Base-by-base conservation (phyloP, 495 filamentous ascomycete genomes). In the Lophiostoma macrostomum region DNA sequence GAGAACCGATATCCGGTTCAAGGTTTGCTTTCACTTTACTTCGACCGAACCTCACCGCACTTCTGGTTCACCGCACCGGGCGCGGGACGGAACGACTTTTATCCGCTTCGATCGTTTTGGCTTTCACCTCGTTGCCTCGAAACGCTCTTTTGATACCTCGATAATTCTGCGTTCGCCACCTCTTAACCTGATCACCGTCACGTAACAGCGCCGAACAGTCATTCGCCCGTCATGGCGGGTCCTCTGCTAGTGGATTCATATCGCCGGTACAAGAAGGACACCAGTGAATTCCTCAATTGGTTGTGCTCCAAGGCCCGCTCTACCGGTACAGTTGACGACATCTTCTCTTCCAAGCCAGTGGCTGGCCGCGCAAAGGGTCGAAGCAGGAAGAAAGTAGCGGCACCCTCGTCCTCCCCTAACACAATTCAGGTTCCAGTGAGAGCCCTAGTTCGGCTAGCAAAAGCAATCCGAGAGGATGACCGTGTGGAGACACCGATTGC, bases 191-290 rank as follows among this genome's bases (percentile, higher is more conserved):
- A n/a, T n/a, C n/a, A n/a, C n/a, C n/a, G n/a, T n/a, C n/a, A 38
- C 5, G 35, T 8, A n/a, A 38, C 14, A 16, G n/a, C 8, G n/a
- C n/a, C 29, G n/a, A 32, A n/a, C 29, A 32, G 8, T 8, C 29
- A 7, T n/a, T 16, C 35, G 35, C 20, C 5, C 37, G 19, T 22
- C 37, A 40, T 40, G 37, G 37, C 6, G 3, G 12, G 13, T 4
- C 30, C 45, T 10, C 45, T 49, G 11, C 19, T 49, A 4, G 11
- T 37, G 7, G 45, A 49, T 24, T 37, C 18, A 7, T 49, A 49
- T 34, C 16, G 13, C 1, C 2, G 19, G 14, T 49, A 49, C 31
- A 38, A 49, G 32, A 49, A 30, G 20, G 31, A 34, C 1, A 49
- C 45, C 1, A n/a, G 16, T 1, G 29, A 2, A 4, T 49, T 49